These are phyloP conservation scores for Eucalyptus regnans DNA, from an alignment of 345 rosid species.

Conservation along the genomic window DNA sequence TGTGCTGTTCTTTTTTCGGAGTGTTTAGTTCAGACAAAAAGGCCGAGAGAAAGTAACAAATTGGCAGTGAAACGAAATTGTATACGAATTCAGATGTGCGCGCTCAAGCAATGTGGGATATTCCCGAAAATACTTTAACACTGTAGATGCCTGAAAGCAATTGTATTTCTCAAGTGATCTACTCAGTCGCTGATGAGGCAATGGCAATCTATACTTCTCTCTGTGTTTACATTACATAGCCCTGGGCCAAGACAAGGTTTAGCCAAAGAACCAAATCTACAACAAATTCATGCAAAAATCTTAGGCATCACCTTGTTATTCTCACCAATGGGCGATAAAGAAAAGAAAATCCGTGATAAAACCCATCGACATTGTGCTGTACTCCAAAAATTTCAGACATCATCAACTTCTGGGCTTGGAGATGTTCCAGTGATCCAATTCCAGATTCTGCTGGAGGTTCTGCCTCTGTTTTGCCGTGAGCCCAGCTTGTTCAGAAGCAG, in stretches of 20 bases:
- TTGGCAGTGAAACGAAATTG: no score
- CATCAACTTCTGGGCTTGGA: conserved; percentile 8
- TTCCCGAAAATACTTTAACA: background rate
- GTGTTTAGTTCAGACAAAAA: no score
- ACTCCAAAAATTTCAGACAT: background rate
- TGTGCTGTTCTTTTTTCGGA: background rate
- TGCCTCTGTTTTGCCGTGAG: conserved; percentile 48
- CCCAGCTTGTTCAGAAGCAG: conserved; percentile 88
- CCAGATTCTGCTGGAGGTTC: conserved; percentile 81
- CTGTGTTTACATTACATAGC: background rate
- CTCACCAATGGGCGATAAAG: background rate
- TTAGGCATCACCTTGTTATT: background rate
- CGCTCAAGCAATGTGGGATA: no score
- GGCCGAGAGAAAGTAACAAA: no score
- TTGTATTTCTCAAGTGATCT: background rate
- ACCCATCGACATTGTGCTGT: background rate
- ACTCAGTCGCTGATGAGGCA: background rate
- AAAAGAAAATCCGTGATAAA: background rate
- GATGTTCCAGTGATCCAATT: conserved; percentile 93
- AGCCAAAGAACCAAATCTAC: background rate
- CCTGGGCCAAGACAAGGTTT: background rate
- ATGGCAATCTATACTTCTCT: background rate
- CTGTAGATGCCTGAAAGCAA: background rate
- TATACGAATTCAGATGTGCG: no score
- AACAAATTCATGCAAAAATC: background rate